These are phyloP conservation scores for Aphanomyces invadans DNA, from an alignment of 352 stramenopile genomes.

Conservation along the genomic window DNA sequence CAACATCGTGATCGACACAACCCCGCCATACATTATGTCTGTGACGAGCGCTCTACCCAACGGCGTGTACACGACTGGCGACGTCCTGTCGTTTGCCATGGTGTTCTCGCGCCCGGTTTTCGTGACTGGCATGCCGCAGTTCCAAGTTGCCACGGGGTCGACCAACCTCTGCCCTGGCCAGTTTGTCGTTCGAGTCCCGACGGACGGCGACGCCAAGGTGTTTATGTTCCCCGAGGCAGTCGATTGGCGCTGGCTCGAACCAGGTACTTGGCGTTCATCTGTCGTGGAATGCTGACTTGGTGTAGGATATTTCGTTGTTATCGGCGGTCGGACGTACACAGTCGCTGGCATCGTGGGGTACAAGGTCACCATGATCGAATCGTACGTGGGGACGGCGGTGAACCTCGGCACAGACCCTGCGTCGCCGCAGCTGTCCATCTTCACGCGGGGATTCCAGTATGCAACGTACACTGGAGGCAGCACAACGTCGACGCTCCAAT, in stretches of 20 bases:
- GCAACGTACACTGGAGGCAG: conserved; percentile 47
- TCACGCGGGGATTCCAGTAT: conserved; percentile 19
- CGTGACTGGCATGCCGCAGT: conserved; percentile 39
- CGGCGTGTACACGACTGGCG: conserved; percentile 53
- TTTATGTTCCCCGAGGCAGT: conserved; percentile 5
- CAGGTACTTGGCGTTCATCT: neutral
- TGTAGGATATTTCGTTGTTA: neutral
- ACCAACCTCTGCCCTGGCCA: conserved; percentile 31
- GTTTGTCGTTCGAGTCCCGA: neutral
- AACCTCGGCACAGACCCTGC: neutral
- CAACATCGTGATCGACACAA: conserved; percentile 72
- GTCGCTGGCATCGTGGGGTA: neutral
- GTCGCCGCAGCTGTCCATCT: conserved; percentile 3
- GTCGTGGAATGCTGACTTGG: neutral
- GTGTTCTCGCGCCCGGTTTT: conserved; percentile 50
- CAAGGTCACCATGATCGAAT: neutral
- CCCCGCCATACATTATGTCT: conserved; percentile 38
- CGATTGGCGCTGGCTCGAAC: neutral
- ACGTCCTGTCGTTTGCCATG: conserved; percentile 50
- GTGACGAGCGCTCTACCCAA: conserved; percentile 32
- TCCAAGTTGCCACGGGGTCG: conserved; percentile 41
- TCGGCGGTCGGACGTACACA: neutral
- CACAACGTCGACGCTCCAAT: conserved; percentile 39
- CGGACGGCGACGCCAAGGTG: neutral
- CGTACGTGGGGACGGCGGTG: neutral